phyloP scores from a whole-genome alignment of 2,329 filamentous ascomycete genomes.

The Ophiostoma quercus region DNA sequence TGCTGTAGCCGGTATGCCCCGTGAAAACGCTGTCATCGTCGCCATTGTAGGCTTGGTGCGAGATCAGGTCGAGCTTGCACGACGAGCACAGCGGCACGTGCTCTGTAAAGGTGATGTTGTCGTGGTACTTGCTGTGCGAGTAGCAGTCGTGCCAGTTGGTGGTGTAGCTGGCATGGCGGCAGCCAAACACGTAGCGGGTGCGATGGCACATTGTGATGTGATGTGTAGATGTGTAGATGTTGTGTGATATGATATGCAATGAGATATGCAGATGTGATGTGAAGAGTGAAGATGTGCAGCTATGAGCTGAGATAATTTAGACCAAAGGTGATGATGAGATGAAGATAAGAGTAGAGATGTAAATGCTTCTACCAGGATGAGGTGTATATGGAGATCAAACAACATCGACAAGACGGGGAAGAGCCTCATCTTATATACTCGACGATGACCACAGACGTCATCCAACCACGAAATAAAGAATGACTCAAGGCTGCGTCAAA shows the following conservation, averaged over 20 bases:
- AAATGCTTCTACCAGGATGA: too few species aligned
- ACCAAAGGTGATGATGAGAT: background rate
- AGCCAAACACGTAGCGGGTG: background rate
- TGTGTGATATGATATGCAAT: background rate
- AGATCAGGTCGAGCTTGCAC: background rate
- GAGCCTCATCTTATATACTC: too few species aligned
- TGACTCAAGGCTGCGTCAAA: background rate
- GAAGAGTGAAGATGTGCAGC: too few species aligned
- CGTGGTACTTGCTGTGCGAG: background rate
- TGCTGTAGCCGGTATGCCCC: background rate
- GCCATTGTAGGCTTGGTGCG: background rate
- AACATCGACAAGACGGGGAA: too few species aligned
- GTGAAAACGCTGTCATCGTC: background rate
- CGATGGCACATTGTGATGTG: conserved; percentile 17
- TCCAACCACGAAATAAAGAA: too few species aligned
- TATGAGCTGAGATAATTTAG: background rate
- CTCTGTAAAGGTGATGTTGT: background rate
- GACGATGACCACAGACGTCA: background rate
- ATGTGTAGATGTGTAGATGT: background rate
- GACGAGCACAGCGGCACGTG: background rate
- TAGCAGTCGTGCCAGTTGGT: background rate
- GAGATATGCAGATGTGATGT: too few species aligned
- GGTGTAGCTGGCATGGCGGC: conserved; percentile 15
- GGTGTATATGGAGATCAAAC: too few species aligned
- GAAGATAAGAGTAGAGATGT: too few species aligned